phyloP scores from a whole-genome alignment of 306 rosid genomes.

The Prunus davidiana region DNA sequence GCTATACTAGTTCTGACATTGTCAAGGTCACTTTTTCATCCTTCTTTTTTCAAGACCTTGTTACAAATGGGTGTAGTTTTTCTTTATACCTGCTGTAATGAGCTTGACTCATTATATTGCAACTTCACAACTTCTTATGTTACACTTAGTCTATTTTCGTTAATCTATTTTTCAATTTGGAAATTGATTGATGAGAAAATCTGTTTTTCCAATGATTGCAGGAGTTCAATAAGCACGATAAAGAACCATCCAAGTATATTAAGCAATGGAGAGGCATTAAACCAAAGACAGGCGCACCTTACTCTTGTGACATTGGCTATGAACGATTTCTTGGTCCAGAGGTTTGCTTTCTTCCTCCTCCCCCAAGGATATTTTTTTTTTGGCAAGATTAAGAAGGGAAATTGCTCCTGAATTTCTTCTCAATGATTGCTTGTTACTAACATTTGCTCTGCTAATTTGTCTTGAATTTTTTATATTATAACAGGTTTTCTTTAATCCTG shows the following conservation, averaged over 20 bases:
- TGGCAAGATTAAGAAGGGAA: background rate
- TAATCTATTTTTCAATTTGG: slow-evolving; percentile 8
- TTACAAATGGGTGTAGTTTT: slow-evolving; percentile 10
- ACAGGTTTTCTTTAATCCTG: slow-evolving; percentile 98
- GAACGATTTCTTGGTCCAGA: slow-evolving; percentile 99
- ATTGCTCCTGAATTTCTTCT: background rate
- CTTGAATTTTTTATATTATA: background rate
- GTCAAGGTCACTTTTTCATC: slow-evolving; percentile 69
- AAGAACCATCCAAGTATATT: slow-evolving; percentile 84
- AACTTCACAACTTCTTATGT: background rate
- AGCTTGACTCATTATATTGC: slow-evolving; percentile 12
- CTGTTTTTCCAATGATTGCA: slow-evolving; percentile 31
- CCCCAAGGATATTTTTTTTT: background rate
- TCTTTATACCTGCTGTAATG: slow-evolving; percentile 12
- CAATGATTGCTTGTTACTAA: slow-evolving; percentile 7
- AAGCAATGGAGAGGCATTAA: slow-evolving; percentile 97
- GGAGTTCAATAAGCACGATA: slow-evolving; percentile 98
- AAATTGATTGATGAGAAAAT: slow-evolving; percentile 22
- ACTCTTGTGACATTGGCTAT: slow-evolving; percentile 97
- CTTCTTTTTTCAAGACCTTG: background rate
- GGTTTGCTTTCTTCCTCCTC: slow-evolving; percentile 41
- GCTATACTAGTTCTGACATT: slow-evolving; percentile 96
- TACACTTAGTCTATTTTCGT: background rate
- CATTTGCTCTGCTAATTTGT: slow-evolving; percentile 11
- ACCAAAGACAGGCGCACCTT: slow-evolving; percentile 97